Percentiles rank a stretch among this genome's conserved stretches.
These are phyloP conservation scores for Suillus subalutaceus DNA, from an alignment of 768 basidiomycete genomes.

Conservation along the genomic window DNA sequence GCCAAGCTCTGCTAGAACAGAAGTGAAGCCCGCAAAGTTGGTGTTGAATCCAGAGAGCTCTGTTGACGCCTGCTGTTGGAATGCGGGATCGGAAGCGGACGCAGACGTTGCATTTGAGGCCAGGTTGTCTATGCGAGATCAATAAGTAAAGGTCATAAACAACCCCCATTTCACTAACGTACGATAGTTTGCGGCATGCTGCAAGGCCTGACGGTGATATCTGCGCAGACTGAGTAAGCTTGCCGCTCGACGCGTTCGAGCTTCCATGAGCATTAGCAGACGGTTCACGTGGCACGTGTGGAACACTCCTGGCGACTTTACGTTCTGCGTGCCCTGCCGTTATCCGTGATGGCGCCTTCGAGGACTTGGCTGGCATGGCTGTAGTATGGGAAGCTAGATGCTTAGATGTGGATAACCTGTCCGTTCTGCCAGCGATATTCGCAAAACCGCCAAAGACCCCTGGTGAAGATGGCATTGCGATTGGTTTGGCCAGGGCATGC, in stretches of 20 bases:
- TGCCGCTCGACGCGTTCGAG: background rate
- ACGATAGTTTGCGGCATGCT: constrained; percentile 3
- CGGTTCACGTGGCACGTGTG: background rate
- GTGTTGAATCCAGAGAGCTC: constrained; percentile 39
- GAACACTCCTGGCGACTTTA: background rate
- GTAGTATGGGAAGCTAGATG: background rate
- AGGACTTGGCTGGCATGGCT: background rate
- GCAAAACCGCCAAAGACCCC: background rate
- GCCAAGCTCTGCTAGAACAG: constrained; percentile 29
- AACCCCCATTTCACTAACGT: background rate
- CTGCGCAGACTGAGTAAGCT: background rate
- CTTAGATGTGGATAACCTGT: background rate
- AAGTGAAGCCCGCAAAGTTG: constrained; percentile 35
- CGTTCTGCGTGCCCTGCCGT: background rate
- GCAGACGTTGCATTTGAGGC: constrained; percentile 35
- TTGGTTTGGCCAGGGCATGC: constrained; percentile 24
- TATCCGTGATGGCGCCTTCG: background rate
- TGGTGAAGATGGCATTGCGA: background rate
- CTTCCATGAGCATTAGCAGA: background rate
- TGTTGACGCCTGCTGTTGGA: constrained; percentile 40
- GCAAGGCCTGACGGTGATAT: constrained; percentile 1
- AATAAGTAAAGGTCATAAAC: background rate
- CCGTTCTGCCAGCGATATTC: background rate
- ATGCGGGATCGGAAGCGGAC: constrained; percentile 33
- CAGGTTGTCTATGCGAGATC: constrained; percentile 31